These are phyloP conservation scores for Viola pubescens DNA, from an alignment of 441 rosid genomes.

Conservation along the genomic window DNA sequence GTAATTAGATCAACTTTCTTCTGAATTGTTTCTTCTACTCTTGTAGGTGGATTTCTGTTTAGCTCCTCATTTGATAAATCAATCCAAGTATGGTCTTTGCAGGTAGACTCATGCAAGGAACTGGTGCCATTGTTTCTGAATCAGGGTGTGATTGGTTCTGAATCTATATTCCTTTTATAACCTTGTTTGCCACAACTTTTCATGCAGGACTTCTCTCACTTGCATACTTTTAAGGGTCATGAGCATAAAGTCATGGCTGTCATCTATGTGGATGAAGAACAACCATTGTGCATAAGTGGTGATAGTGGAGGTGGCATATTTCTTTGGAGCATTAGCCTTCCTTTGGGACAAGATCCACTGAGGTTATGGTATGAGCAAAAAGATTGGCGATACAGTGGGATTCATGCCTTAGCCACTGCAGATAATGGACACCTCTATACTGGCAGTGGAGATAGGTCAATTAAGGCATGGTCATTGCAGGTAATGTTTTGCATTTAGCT, in stretches of 20 bases:
- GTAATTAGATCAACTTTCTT: slow-evolving; percentile 12
- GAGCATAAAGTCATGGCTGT: slow-evolving; percentile 79
- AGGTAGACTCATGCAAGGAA: slow-evolving; percentile 35
- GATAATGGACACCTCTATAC: slow-evolving; percentile 59
- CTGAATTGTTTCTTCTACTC: slow-evolving; percentile 18
- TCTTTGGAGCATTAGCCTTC: slow-evolving; percentile 53
- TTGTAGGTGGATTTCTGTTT: slow-evolving; percentile 68
- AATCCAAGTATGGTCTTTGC: slow-evolving; percentile 70
- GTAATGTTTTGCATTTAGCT: slow-evolving; percentile 27
- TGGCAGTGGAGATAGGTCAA: slow-evolving; percentile 85
- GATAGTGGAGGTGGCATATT: slow-evolving; percentile 86
- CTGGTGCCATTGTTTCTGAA: neutral
- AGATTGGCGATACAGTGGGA: slow-evolving; percentile 94
- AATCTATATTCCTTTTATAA: neutral
- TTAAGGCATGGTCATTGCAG: slow-evolving; percentile 82
- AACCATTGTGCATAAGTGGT: slow-evolving; percentile 65
- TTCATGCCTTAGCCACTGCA: slow-evolving; percentile 62
- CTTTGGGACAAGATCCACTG: slow-evolving; percentile 54
- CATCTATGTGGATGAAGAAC: slow-evolving; percentile 51
- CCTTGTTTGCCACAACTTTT: slow-evolving; percentile 11
- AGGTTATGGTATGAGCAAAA: slow-evolving; percentile 76
- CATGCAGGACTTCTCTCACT: slow-evolving; percentile 71
- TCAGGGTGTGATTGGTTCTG: neutral
- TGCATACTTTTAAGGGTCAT: slow-evolving; percentile 75
- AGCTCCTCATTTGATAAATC: slow-evolving; percentile 83